These are phyloP conservation scores for Epichloe sibirici DNA, from an alignment of 2,329 filamentous ascomycete genomes.

Conservation along the genomic window DNA sequence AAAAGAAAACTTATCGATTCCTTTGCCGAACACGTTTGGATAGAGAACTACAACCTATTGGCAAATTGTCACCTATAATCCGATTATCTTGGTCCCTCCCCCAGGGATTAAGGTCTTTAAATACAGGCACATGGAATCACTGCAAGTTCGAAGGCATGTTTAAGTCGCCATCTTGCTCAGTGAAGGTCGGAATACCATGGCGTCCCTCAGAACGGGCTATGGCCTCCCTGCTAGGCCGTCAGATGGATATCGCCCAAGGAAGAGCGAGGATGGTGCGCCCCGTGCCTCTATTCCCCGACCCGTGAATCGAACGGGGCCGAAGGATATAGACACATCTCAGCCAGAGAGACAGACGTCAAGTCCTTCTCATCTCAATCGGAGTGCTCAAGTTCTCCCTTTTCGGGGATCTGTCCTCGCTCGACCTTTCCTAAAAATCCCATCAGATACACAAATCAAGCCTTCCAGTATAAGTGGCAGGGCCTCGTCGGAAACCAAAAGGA, in stretches of 20 bases:
- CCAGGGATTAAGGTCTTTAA: background rate
- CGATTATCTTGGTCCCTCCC: too few relatives aligned
- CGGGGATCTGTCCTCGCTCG: constrained; percentile 16
- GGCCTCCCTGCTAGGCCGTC: constrained; percentile 28
- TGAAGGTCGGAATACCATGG: constrained; percentile 27
- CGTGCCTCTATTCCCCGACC: constrained; percentile 13
- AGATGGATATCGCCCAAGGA: constrained; percentile 22
- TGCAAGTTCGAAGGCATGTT: constrained; percentile 10
- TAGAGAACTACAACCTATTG: too few relatives aligned
- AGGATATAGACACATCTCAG: constrained; percentile 10
- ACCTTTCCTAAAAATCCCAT: constrained; percentile 10
- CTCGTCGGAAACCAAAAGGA: constrained; percentile 18
- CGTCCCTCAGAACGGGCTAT: constrained; percentile 28
- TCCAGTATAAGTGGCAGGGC: constrained; percentile 25
- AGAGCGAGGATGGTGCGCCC: constrained; percentile 12
- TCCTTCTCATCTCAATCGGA: constrained; percentile 11
- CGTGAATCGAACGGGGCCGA: constrained; percentile 12
- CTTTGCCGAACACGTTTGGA: too few relatives aligned
- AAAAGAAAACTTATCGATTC: too few relatives aligned
- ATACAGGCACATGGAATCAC: background rate
- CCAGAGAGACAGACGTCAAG: constrained; percentile 9
- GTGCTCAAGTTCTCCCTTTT: constrained; percentile 12
- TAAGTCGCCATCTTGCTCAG: constrained; percentile 7
- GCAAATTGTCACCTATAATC: too few relatives aligned
- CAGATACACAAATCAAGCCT: constrained; percentile 28